Conservation (phyloP, 306 rosid species). For the Oemleria cerasiformis region DNA sequence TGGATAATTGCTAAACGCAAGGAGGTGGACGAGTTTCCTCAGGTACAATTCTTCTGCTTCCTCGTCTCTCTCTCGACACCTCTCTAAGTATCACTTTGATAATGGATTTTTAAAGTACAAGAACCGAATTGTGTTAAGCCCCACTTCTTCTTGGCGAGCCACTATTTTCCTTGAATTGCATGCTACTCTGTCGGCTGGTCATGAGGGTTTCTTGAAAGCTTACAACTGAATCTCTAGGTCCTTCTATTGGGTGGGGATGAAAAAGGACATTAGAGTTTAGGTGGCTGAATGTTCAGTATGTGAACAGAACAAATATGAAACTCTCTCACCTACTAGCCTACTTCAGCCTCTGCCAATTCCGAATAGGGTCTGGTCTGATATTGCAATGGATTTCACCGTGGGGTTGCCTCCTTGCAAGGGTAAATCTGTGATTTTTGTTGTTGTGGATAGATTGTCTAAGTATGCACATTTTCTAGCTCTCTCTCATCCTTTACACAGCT, state of each 20-base stretch:
- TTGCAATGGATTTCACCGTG: neutral
- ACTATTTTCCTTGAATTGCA: no score
- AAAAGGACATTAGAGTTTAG: neutral
- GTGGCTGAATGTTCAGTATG: neutral
- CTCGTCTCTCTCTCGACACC: no score
- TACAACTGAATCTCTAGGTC: neutral
- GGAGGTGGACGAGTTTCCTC: neutral
- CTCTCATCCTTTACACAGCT: neutral
- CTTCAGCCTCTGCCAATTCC: neutral
- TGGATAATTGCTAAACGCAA: no score
- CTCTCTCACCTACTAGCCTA: neutral
- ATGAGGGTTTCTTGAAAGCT: no score
- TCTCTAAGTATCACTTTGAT: neutral
- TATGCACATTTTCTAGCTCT: no score
- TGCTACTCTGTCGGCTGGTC: no score
- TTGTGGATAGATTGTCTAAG: neutral
- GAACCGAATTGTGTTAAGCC: no score
- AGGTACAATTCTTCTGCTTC: no score
- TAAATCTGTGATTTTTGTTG: neutral
- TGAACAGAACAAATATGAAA: neutral
- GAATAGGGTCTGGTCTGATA: neutral
- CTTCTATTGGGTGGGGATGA: neutral
- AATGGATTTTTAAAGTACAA: neutral
- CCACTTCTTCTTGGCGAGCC: no score
- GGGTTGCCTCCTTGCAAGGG: neutral